Percentiles rank a stretch among this genome's conserved stretches.
phyloP scores from a whole-genome alignment of 148 eudicot species.

The Linanthus parryae region DNA sequence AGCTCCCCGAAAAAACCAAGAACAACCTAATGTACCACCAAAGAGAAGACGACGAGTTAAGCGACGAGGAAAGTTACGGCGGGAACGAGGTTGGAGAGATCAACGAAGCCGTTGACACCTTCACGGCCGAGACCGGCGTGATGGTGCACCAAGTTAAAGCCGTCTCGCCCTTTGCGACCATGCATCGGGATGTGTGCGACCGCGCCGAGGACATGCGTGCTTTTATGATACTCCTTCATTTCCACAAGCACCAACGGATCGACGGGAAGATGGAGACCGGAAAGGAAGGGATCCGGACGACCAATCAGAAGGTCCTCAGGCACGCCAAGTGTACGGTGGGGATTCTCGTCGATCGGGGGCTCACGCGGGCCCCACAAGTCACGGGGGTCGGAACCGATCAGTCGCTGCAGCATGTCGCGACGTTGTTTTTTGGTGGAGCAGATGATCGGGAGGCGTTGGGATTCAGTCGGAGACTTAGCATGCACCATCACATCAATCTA shows the following conservation, averaged over 20 bases:
- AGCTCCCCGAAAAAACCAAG: constrained; percentile 66
- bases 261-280: constrained; percentile 87
- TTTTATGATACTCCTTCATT: constrained; percentile 64
- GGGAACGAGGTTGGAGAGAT: constrained; percentile 85
- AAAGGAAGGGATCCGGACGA: constrained; percentile 66
- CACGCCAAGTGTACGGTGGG: constrained; percentile 80
- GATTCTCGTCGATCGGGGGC: constrained; percentile 72
- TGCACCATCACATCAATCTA: constrained; percentile 58
- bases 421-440: constrained; percentile 83
- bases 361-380: constrained; percentile 27
- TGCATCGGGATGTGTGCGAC: constrained; percentile 63
- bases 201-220: constrained; percentile 66
- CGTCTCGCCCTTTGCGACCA: constrained; percentile 48
- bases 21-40: constrained; percentile 62
- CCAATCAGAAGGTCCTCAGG: constrained; percentile 76
- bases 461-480: constrained; percentile 56
- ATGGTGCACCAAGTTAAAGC: constrained; percentile 56
- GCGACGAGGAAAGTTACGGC: constrained; percentile 82
- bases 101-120: constrained; percentile 57
- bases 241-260: constrained; percentile 87
- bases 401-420: constrained; percentile 61
- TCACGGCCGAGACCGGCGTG: constrained; percentile 47
- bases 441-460: constrained; percentile 96
- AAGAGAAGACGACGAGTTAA: constrained; percentile 71
- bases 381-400: constrained; percentile 34